Conservation (phyloP, 129 eudicot genomes). For the Pseudognaphalium luteoalbum region DNA sequence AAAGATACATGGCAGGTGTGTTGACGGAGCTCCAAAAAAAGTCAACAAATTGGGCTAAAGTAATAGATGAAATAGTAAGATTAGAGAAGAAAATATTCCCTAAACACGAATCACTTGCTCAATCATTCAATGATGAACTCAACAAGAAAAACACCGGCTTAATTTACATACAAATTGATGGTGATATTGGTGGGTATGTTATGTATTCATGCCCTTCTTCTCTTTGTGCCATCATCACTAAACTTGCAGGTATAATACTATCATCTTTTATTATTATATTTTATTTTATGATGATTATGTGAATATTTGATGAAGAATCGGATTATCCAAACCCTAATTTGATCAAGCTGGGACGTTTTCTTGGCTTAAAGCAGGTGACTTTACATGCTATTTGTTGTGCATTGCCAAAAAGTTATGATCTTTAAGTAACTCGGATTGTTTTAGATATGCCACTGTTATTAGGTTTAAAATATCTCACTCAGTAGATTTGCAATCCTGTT, state of each 20-base stretch:
- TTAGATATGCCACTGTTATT: not conserved
- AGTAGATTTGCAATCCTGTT: not conserved
- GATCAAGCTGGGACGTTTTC: not conserved
- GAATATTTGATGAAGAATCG: not conserved
- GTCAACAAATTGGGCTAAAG: slow-evolving; percentile 37
- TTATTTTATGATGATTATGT: no score
- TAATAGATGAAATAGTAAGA: slow-evolving; percentile 67
- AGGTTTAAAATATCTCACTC: not conserved
- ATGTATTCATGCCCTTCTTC: slow-evolving; percentile 91
- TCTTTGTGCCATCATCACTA: slow-evolving; percentile 64
- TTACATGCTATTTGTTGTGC: slow-evolving; percentile 2
- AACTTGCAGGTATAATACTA: slow-evolving; percentile 68
- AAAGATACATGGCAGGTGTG: slow-evolving; percentile 21
- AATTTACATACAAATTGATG: slow-evolving; percentile 44
- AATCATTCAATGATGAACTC: slow-evolving; percentile 65
- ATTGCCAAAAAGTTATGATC: not conserved
- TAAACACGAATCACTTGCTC: slow-evolving; percentile 87
- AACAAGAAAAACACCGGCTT: slow-evolving; percentile 74
- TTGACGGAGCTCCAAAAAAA: slow-evolving; percentile 56
- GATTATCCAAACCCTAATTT: not conserved
- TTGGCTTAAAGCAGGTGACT: not conserved
- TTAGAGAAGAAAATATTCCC: slow-evolving; percentile 84
- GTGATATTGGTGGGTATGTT: slow-evolving; percentile 75
- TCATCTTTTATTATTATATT: not conserved
- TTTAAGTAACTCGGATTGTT: not conserved